Base-by-base conservation (phyloP, 2,329 filamentous ascomycete species). In the Xylariaceae sp. region DNA sequence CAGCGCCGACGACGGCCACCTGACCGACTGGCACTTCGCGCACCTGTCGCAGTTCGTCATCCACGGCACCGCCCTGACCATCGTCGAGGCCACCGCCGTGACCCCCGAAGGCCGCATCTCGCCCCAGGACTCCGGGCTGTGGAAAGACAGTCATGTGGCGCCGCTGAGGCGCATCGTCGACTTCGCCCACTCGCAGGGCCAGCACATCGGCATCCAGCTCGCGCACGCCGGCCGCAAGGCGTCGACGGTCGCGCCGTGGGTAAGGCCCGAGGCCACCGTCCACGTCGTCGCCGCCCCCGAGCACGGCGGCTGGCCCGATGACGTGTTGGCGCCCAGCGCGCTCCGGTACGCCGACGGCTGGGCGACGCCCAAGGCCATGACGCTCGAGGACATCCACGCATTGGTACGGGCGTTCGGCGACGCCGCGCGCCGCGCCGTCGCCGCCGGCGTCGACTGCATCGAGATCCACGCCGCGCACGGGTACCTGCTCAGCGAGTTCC, bases 121-220 rank as follows among this genome's bases (percentile, higher is more conserved):
- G 0, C 91, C 91, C 1, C 81, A 93, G 71, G 90, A 93, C 70
- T 75, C 78, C 12, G 91, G 93, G 0, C 75, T 97, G 7, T 97
- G 92, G 93, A 81, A 89, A 60, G 93, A 96, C 71, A 85, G 82
- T 32, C 93, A 97, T 72, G 88, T 93, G 57, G 87, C 82, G 60
- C 86, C 87, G 0, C 75, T 96, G 55, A 83, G 81, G 69, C 82
- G 83, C 56, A 82, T 93, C 44, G 84, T 87, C 37, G 89, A 96
- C 59, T 96, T 92, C 60, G 84, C 89, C 2, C 91, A 96, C 76
- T 85, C 83, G 21, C 92, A 96, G 73, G 82, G 81, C 69, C 87
- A 91, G 67, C 85, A 89, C 61, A 85, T 90, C 50, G 91, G 84
- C 49, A 87, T 96, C 59, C 92, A 96, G 76, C 80, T 96, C 3